phyloP scores from a whole-genome alignment of 2,329 filamentous ascomycete genomes.

The Colletotrichum incanum region DNA sequence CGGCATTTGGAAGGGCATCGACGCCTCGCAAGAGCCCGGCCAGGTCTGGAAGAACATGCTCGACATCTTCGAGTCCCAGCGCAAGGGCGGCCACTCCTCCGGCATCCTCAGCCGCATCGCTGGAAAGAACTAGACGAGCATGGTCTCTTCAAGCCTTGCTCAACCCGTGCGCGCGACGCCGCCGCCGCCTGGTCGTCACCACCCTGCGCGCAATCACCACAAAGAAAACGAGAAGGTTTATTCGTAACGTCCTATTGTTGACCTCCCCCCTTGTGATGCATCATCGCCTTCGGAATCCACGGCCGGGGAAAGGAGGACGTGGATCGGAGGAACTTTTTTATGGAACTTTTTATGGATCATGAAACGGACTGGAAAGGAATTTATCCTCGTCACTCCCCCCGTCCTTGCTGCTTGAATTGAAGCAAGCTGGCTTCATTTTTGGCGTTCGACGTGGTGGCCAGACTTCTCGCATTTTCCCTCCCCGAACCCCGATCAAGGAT shows the following conservation, averaged over 20 bases:
- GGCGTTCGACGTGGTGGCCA: conserved; percentile 27
- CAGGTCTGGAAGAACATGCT: conserved; percentile 96
- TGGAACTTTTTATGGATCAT: conserved; percentile 41
- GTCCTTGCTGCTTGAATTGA: conserved; percentile 10
- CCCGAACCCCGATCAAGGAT: conserved; percentile 9
- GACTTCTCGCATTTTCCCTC: neutral
- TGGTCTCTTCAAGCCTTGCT: conserved; percentile 3
- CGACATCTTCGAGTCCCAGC: conserved; percentile 77
- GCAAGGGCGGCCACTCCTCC: conserved; percentile 50
- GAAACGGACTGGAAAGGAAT: conserved; percentile 33
- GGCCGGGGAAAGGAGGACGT: conserved; percentile 28
- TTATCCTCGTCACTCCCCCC: conserved; percentile 8
- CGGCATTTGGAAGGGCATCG: conserved; percentile 95
- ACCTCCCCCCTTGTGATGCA: conserved; percentile 1
- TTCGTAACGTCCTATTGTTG: conserved; percentile 5
- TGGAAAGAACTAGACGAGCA: conserved; percentile 49
- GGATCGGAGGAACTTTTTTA: conserved; percentile 39
- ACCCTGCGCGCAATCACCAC: conserved; percentile 6
- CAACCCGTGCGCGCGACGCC: neutral
- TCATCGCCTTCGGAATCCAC: conserved; percentile 1
- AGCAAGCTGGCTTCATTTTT: conserved; percentile 31
- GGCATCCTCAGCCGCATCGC: conserved; percentile 58
- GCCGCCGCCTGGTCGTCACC: neutral
- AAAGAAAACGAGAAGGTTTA: conserved; percentile 10
- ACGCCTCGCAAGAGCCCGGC: conserved; percentile 95